These are phyloP conservation scores for Ceratocystiopsis sp. DNA, from an alignment of 2,329 filamentous ascomycete species.

Conservation along the genomic window DNA sequence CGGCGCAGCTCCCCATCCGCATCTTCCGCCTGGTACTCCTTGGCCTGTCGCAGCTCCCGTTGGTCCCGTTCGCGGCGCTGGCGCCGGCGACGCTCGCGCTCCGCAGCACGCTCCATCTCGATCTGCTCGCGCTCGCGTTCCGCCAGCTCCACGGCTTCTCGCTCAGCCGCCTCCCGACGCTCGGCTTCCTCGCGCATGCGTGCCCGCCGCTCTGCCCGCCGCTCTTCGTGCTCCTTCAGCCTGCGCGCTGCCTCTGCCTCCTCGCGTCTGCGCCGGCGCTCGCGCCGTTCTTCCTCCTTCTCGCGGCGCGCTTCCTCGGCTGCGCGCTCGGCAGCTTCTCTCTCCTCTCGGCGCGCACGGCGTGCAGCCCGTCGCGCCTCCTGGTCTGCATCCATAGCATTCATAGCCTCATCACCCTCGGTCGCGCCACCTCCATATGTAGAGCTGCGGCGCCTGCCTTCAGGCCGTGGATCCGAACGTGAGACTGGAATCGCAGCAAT, in stretches of 20 bases:
- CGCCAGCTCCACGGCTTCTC: slow-evolving; percentile 15
- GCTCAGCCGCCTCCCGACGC: slow-evolving; percentile 19
- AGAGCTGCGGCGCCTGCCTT: slow-evolving; percentile 32
- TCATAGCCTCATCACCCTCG: slow-evolving; percentile 31
- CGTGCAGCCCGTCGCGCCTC: slow-evolving; percentile 47
- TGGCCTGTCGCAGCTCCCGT: too few relatives aligned
- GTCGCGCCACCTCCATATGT: slow-evolving; percentile 15
- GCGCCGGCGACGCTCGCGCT: slow-evolving; percentile 27
- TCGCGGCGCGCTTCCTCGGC: slow-evolving; percentile 38
- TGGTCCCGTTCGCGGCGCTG: slow-evolving; percentile 25
- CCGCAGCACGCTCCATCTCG: slow-evolving; percentile 21
- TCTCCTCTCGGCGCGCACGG: slow-evolving; percentile 38
- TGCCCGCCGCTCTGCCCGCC: slow-evolving; percentile 35
- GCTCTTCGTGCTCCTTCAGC: slow-evolving; percentile 40
- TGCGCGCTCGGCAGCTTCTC: slow-evolving; percentile 29
- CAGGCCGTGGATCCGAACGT: slow-evolving; percentile 18
- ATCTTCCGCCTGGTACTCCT: slow-evolving; percentile 17
- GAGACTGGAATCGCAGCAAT: neutral
- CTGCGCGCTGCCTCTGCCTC: slow-evolving; percentile 35
- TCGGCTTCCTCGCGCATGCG: slow-evolving; percentile 31
- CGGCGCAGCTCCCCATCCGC: slow-evolving; percentile 31
- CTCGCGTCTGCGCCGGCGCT: slow-evolving; percentile 37
- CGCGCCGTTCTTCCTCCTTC: slow-evolving; percentile 39
- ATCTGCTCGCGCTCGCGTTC: slow-evolving; percentile 33
- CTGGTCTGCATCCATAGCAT: slow-evolving; percentile 20